Percentiles rank a stretch among this genome's conserved stretches.
These are phyloP conservation scores for Penicillium roqueforti DNA, from an alignment of 495 filamentous ascomycete genomes.

Conservation along the genomic window DNA sequence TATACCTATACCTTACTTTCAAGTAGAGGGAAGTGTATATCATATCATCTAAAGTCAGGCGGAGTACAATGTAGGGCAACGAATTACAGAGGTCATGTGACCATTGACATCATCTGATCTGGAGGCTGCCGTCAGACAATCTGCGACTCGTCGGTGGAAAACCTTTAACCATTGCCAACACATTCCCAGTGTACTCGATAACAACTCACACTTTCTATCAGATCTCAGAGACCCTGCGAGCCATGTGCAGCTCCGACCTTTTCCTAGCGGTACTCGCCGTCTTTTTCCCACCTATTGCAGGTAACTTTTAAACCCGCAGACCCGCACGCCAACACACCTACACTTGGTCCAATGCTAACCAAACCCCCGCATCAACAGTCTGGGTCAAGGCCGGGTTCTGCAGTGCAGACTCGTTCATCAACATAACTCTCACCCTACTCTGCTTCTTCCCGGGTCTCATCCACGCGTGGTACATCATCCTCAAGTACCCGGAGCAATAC, in stretches of 20 bases:
- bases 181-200: not conserved
- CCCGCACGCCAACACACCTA: not conserved
- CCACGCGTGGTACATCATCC: slow-evolving; percentile 98
- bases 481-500: slow-evolving; percentile 72
- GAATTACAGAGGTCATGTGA: not conserved
- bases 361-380: slow-evolving; percentile 46
- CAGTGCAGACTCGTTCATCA: slow-evolving; percentile 89
- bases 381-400: slow-evolving; percentile 97
- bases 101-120: slow-evolving; percentile 10
- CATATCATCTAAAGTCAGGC: not conserved
- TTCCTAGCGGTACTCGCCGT: slow-evolving; percentile 86
- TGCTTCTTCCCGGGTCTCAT: slow-evolving; percentile 89
- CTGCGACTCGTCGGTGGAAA: not conserved
- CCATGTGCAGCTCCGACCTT: slow-evolving; percentile 73
- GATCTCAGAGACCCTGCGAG: slow-evolving; percentile 7
- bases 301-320: slow-evolving; percentile 51
- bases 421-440: slow-evolving; percentile 84
- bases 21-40: not conserved
- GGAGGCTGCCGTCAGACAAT: slow-evolving; percentile 4
- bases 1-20: not conserved
- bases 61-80: not conserved
- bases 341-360: slow-evolving; percentile 5
- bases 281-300: slow-evolving; percentile 89
- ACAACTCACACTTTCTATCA: slow-evolving; percentile 2
- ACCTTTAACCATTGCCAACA: not conserved